These are phyloP conservation scores for Podila horticola DNA, from an alignment of 192 early-diverging fungal genomes.

Conservation along the genomic window DNA sequence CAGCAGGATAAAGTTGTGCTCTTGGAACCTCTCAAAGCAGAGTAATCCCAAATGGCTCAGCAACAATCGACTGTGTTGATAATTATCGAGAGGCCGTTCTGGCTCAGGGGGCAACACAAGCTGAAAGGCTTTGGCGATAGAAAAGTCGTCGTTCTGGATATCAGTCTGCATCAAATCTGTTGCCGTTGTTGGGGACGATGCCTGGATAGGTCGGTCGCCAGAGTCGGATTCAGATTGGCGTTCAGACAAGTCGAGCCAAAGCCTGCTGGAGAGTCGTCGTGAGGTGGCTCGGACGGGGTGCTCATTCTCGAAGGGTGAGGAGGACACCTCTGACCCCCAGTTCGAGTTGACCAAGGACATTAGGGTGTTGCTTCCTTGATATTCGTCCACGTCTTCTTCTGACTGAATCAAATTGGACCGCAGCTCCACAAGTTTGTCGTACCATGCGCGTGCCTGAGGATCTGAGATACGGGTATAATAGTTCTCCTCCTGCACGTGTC, in stretches of 20 bases:
- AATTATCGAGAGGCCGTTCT: constrained; percentile 62
- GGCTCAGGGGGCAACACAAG: constrained; percentile 57
- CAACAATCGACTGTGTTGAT: constrained; percentile 73
- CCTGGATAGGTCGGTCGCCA: background rate
- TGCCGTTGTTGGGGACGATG: background rate
- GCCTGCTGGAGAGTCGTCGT: background rate
- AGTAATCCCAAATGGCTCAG: constrained; percentile 82
- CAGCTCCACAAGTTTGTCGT: constrained; percentile 50
- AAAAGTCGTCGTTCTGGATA: constrained; percentile 50
- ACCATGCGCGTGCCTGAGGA: constrained; percentile 54
- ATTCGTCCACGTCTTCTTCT: constrained; percentile 30
- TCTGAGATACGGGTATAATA: constrained; percentile 53
- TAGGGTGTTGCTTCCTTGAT: constrained; percentile 42
- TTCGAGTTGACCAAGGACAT: constrained; percentile 46
- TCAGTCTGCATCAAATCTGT: background rate
- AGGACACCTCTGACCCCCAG: constrained; percentile 3
- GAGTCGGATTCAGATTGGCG: constrained; percentile 1
- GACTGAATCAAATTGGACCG: constrained; percentile 48
- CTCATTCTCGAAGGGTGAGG: background rate
- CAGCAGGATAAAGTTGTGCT: constrained; percentile 72
- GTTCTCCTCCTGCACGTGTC: constrained; percentile 59
- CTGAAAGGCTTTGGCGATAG: constrained; percentile 62
- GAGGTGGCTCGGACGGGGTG: constrained; percentile 1
- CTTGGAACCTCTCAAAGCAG: constrained; percentile 78
- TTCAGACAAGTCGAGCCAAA: background rate